Conservation (phyloP, 495 filamentous ascomycete genomes). For the Neurospora sp. region DNA sequence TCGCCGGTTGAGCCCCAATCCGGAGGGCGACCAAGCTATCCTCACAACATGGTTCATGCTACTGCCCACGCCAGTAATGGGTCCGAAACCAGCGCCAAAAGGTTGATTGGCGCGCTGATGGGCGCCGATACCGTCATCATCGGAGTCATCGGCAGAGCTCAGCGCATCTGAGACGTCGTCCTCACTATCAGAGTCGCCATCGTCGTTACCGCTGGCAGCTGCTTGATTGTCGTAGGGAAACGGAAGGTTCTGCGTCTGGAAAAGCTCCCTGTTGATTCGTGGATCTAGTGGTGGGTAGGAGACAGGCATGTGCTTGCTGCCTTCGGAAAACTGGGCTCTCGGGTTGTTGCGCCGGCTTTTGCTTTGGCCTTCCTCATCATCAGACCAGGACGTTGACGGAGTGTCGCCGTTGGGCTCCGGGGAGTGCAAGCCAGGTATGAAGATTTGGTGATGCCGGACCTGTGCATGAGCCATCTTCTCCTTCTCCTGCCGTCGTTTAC, state of each 20-base stretch:
- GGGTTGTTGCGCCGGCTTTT: conserved; percentile 7
- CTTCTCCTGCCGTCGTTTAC: conserved; percentile 6
- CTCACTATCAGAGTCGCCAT: conserved; percentile 6
- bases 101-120: conserved; percentile 13
- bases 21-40: conserved; percentile 35
- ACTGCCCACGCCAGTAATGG: conserved; percentile 33
- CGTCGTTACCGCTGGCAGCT: background rate
- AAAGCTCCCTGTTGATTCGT: conserved; percentile 27
- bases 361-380: conserved; percentile 9
- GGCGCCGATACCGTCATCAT: conserved; percentile 1
- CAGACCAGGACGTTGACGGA: conserved; percentile 6
- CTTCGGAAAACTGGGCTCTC: conserved; percentile 22
- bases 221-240: conserved; percentile 14
- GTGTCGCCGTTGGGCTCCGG: conserved; percentile 7
- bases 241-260: conserved; percentile 8
- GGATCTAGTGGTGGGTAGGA: conserved; percentile 25
- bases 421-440: conserved; percentile 12
- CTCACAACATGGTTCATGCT: conserved; percentile 37
- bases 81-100: conserved; percentile 31
- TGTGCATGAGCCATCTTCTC: background rate
- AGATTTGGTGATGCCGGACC: background rate
- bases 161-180: background rate
- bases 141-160: conserved; percentile 2
- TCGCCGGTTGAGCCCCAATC: conserved; percentile 32
- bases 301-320: conserved; percentile 26